phyloP scores from a whole-genome alignment of 2,329 filamentous ascomycete species.

The Arthrobotrys sinensis region DNA sequence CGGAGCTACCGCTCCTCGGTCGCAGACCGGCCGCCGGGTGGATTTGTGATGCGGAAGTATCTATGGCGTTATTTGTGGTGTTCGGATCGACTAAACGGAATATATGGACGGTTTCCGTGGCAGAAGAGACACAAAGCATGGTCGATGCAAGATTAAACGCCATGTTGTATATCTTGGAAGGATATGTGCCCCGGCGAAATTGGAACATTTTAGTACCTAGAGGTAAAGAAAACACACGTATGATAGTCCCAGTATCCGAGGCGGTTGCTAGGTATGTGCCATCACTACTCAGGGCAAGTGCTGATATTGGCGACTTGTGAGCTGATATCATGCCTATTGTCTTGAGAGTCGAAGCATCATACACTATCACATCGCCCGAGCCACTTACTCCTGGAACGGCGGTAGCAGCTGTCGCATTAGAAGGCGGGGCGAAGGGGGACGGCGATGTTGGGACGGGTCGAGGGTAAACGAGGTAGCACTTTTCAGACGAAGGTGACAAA shows the following conservation, averaged over 20 bases:
- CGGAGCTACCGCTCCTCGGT: constrained; percentile 58
- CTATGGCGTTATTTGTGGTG: neutral
- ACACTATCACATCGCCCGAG: constrained; percentile 91
- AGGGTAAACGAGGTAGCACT: constrained; percentile 95
- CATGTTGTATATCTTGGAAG: constrained; percentile 94
- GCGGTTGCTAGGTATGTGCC: constrained; percentile 93
- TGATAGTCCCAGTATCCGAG: constrained; percentile 97
- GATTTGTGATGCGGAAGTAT: constrained; percentile 12
- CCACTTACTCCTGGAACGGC: constrained; percentile 74
- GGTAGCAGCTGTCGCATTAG: constrained; percentile 60
- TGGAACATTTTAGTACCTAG: constrained; percentile 94
- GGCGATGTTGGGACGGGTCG: constrained; percentile 79
- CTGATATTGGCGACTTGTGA: constrained; percentile 90
- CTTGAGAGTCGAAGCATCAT: constrained; percentile 89
- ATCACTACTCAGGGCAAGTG: constrained; percentile 91
- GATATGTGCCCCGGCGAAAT: constrained; percentile 94
- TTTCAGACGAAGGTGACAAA: constrained; percentile 92
- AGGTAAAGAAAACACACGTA: constrained; percentile 93
- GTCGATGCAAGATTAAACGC: constrained; percentile 97
- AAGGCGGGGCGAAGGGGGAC: constrained; percentile 64
- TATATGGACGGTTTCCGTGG: constrained; percentile 95
- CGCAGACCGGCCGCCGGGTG: constrained; percentile 40
- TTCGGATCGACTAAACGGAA: constrained; percentile 80
- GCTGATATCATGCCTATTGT: constrained; percentile 96
- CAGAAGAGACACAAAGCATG: constrained; percentile 93